Base-by-base conservation (phyloP, 2,329 filamentous ascomycete species). In the Hypoxylon sp. region DNA sequence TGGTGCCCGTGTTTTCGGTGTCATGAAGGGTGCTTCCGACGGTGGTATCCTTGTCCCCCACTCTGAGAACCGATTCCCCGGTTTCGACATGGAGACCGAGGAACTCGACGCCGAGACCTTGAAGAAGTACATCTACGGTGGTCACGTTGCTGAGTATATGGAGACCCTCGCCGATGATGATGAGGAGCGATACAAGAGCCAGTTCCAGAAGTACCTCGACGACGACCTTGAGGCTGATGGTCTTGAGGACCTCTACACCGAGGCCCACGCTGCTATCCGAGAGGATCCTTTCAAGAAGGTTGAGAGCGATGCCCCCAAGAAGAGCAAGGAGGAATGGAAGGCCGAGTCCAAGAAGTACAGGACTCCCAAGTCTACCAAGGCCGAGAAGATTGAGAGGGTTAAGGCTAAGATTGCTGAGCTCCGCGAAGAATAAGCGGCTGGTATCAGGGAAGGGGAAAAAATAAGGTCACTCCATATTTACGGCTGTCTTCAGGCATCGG, bases 81-180 rank as follows among this genome's bases (percentile, higher is more conserved):
- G 96, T 80, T 99, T 87, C 91, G 96, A 99, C 83, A 93, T 97
- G 33, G 96, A 99, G 88, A 86, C 87, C 84, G 94, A 99, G 92
- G 95, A 98, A 90, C 93, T 99, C 80, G 96, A 99, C 79, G 90
- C 94, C 80, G 96, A 99, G 84, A 92, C 90, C 76, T 93, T 99
- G 82, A 94, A 95, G 90, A 97, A 94, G 89, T 99, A 99, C 92
- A 99, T 99, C 89, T 95, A 93, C 85, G 96, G 89, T 81, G 95
- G 96, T 71, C 96, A 99, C 90, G 93, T 99, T 74, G 94, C 95
- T 77, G 96, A 99, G 91, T 99, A 99, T 91, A 99, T 99, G 96
- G 96, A 99, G 92, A 96, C 92, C 67, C 93, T 99, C 74, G 96
- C 96, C 85, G 96, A 99, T 80, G 96, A 99, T 82, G 96, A 99